Percentiles rank a stretch among this genome's conserved stretches.
Evolutionary conservation across 257 asterid genomes (phyloP).

Genomic region (Solanum arcanum): DNA sequence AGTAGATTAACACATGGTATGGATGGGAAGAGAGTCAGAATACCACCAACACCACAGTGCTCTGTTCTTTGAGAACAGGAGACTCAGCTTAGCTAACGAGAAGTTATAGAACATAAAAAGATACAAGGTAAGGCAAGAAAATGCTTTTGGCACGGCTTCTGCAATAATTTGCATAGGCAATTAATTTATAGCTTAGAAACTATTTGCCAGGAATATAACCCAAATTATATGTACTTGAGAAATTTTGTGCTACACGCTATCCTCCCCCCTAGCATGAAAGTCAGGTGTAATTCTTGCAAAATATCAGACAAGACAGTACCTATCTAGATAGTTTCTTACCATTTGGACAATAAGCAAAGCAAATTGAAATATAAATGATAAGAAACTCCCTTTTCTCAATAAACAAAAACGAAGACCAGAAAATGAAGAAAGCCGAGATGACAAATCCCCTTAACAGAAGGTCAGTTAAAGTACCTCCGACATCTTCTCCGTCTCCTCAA

Average conservation of each 20-base stretch:
- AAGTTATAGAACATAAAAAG: neutral
- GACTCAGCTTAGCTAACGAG: neutral
- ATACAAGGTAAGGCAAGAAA: neutral
- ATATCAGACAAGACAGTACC: neutral
- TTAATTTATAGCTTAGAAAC: neutral
- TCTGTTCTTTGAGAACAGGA: neutral
- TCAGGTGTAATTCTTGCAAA: neutral
- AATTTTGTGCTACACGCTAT: neutral
- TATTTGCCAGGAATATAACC: neutral
- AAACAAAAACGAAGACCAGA: neutral
- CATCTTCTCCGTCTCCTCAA: conserved; percentile 88
- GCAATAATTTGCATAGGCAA: neutral
- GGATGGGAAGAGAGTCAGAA: neutral
- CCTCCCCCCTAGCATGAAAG: neutral
- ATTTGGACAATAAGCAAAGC: neutral
- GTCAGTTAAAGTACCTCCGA: conserved; percentile 50
- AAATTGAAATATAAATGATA: neutral
- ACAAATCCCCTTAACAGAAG: neutral
- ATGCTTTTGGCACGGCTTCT: neutral
- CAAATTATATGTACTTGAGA: neutral
- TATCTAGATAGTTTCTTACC: neutral
- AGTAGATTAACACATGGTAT: neutral
- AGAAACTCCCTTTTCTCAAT: neutral
- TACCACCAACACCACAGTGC: neutral
- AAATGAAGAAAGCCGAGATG: neutral